These are phyloP conservation scores for Filobasidium uniguttulatum DNA, from an alignment of 1,284 basidiomycete species.

Conservation along the genomic window DNA sequence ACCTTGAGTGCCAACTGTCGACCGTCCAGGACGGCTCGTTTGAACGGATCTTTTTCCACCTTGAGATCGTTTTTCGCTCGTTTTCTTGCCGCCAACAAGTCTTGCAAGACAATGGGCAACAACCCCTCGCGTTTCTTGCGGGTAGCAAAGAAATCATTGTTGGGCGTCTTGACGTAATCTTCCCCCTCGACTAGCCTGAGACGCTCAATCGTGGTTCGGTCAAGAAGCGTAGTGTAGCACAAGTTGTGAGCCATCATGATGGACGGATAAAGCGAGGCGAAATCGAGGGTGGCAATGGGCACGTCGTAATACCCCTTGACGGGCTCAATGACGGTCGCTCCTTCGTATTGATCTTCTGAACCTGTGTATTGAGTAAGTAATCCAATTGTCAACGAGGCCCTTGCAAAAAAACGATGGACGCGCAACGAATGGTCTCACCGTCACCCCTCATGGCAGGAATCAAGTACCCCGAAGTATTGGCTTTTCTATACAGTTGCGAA, in stretches of 20 bases:
- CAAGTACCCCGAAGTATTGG: conserved; percentile 73
- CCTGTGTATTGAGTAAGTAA: conserved; percentile 39
- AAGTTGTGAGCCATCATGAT: conserved; percentile 99
- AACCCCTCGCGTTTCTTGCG: conserved; percentile 63
- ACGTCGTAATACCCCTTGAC: conserved; percentile 84
- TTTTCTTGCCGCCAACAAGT: conserved; percentile 79
- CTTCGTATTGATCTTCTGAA: conserved; percentile 86
- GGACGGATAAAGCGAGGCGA: conserved; percentile 90
- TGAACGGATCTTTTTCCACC: conserved; percentile 88
- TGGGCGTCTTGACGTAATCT: conserved; percentile 64
- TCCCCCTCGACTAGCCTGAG: conserved; percentile 61
- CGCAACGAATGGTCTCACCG: conserved; percentile 40
- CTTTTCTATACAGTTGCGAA: conserved; percentile 79
- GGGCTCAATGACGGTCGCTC: conserved; percentile 92
- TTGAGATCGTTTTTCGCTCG: conserved; percentile 85
- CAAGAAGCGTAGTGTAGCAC: conserved; percentile 83
- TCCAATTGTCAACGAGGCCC: background rate
- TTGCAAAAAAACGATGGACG: too few relatives aligned
- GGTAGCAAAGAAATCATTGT: conserved; percentile 79
- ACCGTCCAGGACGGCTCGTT: conserved; percentile 83
- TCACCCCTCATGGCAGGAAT: conserved; percentile 70
- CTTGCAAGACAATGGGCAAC: conserved; percentile 79
- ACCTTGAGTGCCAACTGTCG: conserved; percentile 88
- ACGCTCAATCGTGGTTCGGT: conserved; percentile 61
- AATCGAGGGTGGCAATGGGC: conserved; percentile 91